Evolutionary conservation across 345 rosid species (phyloP).

Genomic region (Rhizophora apiculata): DNA sequence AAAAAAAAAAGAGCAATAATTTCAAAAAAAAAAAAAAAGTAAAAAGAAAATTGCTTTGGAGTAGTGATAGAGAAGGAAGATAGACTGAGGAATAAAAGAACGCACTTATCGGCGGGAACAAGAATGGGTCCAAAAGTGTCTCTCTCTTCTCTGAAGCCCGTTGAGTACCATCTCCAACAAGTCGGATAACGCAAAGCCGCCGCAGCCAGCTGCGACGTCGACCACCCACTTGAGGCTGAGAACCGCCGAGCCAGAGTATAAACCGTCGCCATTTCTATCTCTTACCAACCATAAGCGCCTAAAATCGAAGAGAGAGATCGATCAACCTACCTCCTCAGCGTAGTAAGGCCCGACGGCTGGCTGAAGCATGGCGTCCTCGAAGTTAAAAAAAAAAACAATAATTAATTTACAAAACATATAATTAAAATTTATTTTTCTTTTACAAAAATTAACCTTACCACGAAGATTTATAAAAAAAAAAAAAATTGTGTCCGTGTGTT

Average conservation of each 20-base stretch:
- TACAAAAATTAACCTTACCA: too few relatives aligned
- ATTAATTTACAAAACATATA: too few relatives aligned
- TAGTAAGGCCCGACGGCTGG: too few relatives aligned
- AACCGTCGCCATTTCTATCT: conserved; percentile 44
- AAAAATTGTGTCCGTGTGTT: too few relatives aligned
- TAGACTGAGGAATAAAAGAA: conserved; percentile 12
- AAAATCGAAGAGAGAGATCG: too few relatives aligned
- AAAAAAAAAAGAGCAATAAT: background rate
- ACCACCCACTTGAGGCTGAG: conserved; percentile 29
- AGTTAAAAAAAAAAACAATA: too few relatives aligned
- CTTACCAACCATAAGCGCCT: too few relatives aligned
- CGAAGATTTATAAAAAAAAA: too few relatives aligned
- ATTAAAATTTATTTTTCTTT: too few relatives aligned
- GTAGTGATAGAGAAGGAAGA: background rate
- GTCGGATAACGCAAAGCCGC: conserved; percentile 46
- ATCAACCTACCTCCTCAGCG: too few relatives aligned
- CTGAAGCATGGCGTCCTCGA: too few relatives aligned
- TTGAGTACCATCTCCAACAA: conserved; percentile 49
- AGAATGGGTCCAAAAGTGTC: conserved; percentile 94
- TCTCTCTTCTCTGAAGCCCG: conserved; percentile 75
- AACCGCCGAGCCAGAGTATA: conserved; percentile 56
- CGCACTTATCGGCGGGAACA: conserved; percentile 83
- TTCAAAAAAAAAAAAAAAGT: background rate
- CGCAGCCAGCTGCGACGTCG: conserved; percentile 30
- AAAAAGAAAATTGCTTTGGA: background rate